Conservation (phyloP, 1,139 yeast genomes). For the Candida tropicalis region DNA sequence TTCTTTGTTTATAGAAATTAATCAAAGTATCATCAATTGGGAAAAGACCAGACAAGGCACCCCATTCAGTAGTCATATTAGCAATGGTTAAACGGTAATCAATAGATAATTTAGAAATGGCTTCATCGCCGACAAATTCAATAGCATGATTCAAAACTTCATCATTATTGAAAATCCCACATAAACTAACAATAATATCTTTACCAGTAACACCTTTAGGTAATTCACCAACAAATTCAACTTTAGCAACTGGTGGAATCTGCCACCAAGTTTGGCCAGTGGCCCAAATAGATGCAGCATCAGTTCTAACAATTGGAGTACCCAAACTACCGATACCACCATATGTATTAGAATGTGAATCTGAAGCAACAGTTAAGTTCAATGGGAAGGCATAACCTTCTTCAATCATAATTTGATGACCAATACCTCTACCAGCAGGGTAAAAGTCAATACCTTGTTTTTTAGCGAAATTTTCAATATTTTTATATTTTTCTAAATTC, state of each 20-base stretch:
- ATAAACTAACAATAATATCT: constrained; percentile 93
- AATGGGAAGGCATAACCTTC: constrained; percentile 98
- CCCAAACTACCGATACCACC: constrained; percentile 97
- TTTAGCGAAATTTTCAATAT: constrained; percentile 85
- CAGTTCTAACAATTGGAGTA: constrained; percentile 97
- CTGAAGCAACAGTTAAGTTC: constrained; percentile 93
- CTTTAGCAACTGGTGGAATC: constrained; percentile 97
- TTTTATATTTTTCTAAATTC: constrained; percentile 82
- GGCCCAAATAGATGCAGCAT: constrained; percentile 99
- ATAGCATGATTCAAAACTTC: constrained; percentile 97
- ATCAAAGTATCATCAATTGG: constrained; percentile 84
- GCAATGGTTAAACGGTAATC: constrained; percentile 96
- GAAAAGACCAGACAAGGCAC: constrained; percentile 94
- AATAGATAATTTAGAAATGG: constrained; percentile 69
- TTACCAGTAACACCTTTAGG: constrained; percentile 93
- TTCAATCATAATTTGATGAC: constrained; percentile 98
- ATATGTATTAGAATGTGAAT: constrained; percentile 95
- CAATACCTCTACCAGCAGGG: constrained; percentile 99
- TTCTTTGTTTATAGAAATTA: constrained; percentile 74
- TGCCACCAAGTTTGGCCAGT: constrained; percentile 99
- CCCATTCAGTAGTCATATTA: constrained; percentile 99
- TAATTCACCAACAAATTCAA: constrained; percentile 78
- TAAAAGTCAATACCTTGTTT: constrained; percentile 95
- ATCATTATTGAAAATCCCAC: constrained; percentile 94
- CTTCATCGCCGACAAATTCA: constrained; percentile 85